These are phyloP conservation scores for Akanthomyces muscarius DNA, from an alignment of 2,329 filamentous ascomycete species.

Conservation along the genomic window DNA sequence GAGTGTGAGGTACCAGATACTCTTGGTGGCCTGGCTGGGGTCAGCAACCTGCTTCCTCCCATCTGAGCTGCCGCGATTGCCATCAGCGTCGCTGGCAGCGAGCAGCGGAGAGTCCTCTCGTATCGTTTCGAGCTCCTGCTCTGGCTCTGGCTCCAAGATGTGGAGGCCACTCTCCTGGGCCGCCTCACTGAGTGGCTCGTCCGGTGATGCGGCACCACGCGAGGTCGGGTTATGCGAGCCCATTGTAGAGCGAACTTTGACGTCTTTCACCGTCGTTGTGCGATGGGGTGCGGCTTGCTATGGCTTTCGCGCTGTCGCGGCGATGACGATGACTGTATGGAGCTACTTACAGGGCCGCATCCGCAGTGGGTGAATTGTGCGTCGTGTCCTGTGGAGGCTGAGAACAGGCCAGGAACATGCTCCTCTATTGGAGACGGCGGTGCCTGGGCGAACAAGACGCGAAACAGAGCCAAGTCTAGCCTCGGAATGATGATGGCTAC, in stretches of 20 bases:
- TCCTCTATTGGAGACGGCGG: neutral
- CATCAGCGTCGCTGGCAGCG: slow-evolving; percentile 13
- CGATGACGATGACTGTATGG: neutral
- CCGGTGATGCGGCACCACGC: neutral
- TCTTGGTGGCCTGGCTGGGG: slow-evolving; percentile 63
- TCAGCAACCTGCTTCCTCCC: slow-evolving; percentile 34
- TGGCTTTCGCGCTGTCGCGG: neutral
- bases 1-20: slow-evolving; percentile 78
- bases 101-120: slow-evolving; percentile 21
- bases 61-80: neutral
- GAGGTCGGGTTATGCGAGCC: neutral
- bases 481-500: neutral
- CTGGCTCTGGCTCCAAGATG: slow-evolving; percentile 14
- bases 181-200: slow-evolving; percentile 12
- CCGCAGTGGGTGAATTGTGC: neutral
- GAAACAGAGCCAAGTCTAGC: neutral
- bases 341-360: neutral
- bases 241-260: neutral
- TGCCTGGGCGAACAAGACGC: neutral
- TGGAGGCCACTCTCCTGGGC: slow-evolving; percentile 12
- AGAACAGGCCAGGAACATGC: neutral
- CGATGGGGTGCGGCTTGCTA: neutral
- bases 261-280: neutral
- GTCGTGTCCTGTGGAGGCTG: neutral
- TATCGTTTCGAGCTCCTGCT: slow-evolving; percentile 19